Base-by-base conservation (phyloP, 2,329 filamentous ascomycete genomes). In the Cadophora malorum region DNA sequence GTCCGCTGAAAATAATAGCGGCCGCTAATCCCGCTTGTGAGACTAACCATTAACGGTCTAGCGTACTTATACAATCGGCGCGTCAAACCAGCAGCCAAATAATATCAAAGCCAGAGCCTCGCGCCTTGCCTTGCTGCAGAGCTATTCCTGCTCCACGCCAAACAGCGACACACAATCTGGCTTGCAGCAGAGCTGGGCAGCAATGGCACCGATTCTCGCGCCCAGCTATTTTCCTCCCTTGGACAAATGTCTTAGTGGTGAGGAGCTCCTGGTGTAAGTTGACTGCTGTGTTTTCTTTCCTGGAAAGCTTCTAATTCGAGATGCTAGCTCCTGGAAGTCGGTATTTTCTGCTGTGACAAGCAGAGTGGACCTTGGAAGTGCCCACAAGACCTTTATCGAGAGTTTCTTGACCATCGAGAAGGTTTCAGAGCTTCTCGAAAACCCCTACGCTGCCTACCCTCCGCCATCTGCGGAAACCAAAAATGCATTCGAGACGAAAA, bases 181-280 rank as follows among this genome's bases (percentile, higher is more conserved):
- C 73, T 74, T 75, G 70, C 81, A 83, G 70, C 81, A 83, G 81
- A 85, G 81, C 80, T 80, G 81, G 79, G 82, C 69, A 73, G 72
- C 67, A 83, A 94, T 93, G 91, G 90, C 89, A 83, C 85, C 89
- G 80, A 82, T 87, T 78, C 85, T 87, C 77, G 90, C 91, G 81
- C 83, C 84, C 77, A 84, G 86, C 79, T 96, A 94, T 82, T 91
- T 96, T 77, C 93, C 94, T 77, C 88, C 93, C 77, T 85, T 97
- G 80, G 91, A 93, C 80, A 89, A 91, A 78, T 96, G 93, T 82
- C 86, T 98, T 76, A 90, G 88, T 75, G 92, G 93, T 81, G 90
- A 95, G 79, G 87, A 87, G 76, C 86, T 91, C 78, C 84, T 97
- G 76, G 86, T 97, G 91, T 97, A 85, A 79, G 90, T 73, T 14